phyloP scores from a whole-genome alignment of 2,329 filamentous ascomycete species.

The Penicillium psychrosexuale region DNA sequence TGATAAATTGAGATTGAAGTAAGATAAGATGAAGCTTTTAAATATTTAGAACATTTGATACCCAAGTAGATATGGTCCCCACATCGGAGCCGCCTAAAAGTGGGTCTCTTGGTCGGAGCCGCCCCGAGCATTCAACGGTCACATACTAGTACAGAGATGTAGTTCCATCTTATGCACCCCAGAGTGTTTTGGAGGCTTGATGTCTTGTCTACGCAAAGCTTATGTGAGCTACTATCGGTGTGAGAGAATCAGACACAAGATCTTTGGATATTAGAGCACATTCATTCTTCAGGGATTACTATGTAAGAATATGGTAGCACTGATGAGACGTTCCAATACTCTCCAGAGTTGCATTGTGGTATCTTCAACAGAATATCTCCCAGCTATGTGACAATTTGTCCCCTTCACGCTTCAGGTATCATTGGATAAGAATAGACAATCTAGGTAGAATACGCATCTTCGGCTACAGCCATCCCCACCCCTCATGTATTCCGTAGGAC shows the following conservation, averaged over 20 bases:
- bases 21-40: background rate
- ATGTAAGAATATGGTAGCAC: no score
- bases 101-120: background rate
- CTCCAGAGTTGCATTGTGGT: background rate
- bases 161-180: background rate
- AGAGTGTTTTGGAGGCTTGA: background rate
- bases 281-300: background rate
- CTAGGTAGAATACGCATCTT: no score
- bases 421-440: background rate
- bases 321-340: background rate
- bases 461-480: no score
- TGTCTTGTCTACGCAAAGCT: background rate
- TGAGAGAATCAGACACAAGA: background rate
- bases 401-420: background rate
- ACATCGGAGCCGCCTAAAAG: slow-evolving; percentile 1
- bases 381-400: background rate
- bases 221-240: background rate
- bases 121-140: background rate
- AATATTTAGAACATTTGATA: background rate
- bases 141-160: no score
- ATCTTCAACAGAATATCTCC: background rate
- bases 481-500: no score
- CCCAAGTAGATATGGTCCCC: background rate
- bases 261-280: background rate
- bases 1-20: background rate